Percentiles rank a stretch among this genome's conserved stretches.
Evolutionary conservation across 179 eudicot species (phyloP).

Genomic region (Nepenthes alata): DNA sequence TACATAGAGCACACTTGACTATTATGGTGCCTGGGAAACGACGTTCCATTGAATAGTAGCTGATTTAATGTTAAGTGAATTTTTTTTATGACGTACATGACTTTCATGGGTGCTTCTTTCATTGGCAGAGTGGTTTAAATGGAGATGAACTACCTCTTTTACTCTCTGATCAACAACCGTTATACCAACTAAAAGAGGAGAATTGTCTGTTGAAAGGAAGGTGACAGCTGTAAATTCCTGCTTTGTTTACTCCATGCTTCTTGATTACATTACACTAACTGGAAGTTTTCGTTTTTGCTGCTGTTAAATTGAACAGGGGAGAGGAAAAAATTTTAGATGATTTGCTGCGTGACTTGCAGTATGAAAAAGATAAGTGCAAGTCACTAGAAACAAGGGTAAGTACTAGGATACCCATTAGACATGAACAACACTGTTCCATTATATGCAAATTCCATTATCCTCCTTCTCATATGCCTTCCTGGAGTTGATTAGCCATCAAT

Average conservation of each 20-base stretch:
- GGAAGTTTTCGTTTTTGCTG: background rate
- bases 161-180: conserved; percentile 9
- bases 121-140: conserved; percentile 32
- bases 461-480: background rate
- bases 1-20: too few species aligned
- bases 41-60: too few species aligned
- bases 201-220: conserved; percentile 44
- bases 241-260: background rate
- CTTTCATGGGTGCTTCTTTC: conserved; percentile 6
- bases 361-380: conserved; percentile 36
- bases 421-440: background rate
- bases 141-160: conserved; percentile 15
- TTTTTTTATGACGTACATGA: background rate
- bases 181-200: conserved; percentile 49
- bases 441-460: background rate
- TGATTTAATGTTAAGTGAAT: too few species aligned
- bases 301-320: conserved; percentile 38
- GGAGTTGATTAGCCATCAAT: too few species aligned
- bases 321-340: conserved; percentile 43
- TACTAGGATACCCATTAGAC: background rate
- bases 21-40: too few species aligned
- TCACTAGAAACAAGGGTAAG: conserved; percentile 49
- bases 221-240: conserved; percentile 11
- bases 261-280: background rate
- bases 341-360: conserved; percentile 32